Evolutionary conservation across 2,329 filamentous ascomycete genomes (phyloP).

Genomic region (Drechslerella coelobrocha): DNA sequence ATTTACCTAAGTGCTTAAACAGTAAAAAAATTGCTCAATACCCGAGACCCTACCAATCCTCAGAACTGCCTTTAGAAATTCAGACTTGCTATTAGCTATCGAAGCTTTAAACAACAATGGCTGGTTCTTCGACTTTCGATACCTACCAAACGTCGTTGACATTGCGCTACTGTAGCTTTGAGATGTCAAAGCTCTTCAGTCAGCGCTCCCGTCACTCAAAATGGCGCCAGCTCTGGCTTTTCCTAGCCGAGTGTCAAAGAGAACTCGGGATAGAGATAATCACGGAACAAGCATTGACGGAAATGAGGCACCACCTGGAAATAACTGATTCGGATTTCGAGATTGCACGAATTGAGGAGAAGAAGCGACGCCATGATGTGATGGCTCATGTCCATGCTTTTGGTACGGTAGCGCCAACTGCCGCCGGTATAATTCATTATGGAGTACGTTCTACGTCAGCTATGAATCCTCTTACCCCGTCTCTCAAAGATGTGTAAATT

Average conservation of each 20-base stretch:
- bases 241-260: slow-evolving; percentile 80
- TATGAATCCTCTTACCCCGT: slow-evolving; percentile 7
- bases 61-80: too few species aligned
- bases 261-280: slow-evolving; percentile 78
- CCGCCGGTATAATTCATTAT: slow-evolving; percentile 82
- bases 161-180: slow-evolving; percentile 72
- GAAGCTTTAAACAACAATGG: too few species aligned
- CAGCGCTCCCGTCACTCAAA: slow-evolving; percentile 75
- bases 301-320: slow-evolving; percentile 76
- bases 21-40: too few species aligned
- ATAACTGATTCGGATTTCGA: slow-evolving; percentile 80
- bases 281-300: slow-evolving; percentile 73
- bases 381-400: slow-evolving; percentile 76
- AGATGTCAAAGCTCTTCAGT: slow-evolving; percentile 82
- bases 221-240: slow-evolving; percentile 86
- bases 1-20: too few species aligned
- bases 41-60: too few species aligned
- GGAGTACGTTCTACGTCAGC: slow-evolving; percentile 44
- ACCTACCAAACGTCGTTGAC: slow-evolving; percentile 72
- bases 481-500: background rate
- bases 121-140: slow-evolving; percentile 57
- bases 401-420: slow-evolving; percentile 74
- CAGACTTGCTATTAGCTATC: too few species aligned
- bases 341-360: slow-evolving; percentile 77
- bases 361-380: slow-evolving; percentile 70